A percentile compares a stretch with the other conserved stretches of the same genome.
These are phyloP conservation scores for Trichosporon asahii DNA, from an alignment of 1,284 basidiomycete species.

Conservation along the genomic window DNA sequence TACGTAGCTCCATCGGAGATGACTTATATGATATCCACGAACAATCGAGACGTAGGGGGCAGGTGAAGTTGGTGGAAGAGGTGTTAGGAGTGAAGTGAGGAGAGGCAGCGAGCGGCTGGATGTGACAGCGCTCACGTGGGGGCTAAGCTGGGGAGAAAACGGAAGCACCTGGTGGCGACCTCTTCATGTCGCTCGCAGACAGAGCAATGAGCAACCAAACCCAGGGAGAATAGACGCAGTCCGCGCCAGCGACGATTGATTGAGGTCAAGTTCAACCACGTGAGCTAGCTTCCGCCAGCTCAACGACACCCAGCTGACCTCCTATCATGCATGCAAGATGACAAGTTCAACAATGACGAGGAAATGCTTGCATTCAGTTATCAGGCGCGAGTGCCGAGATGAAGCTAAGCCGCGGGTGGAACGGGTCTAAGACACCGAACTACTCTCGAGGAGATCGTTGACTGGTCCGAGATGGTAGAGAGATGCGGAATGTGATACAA, in stretches of 20 bases:
- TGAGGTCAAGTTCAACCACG: not conserved
- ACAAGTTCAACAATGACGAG: not conserved
- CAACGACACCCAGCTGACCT: not conserved
- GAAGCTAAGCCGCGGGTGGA: not conserved
- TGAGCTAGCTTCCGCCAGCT: not conserved
- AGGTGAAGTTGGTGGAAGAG: not conserved
- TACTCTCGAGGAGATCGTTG: not conserved
- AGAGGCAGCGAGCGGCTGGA: not conserved
- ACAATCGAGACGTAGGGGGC: not conserved
- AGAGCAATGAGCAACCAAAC: no score
- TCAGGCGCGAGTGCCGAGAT: not conserved
- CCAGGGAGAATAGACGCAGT: no score
- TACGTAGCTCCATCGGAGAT: slow-evolving; percentile 10
- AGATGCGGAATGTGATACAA: not conserved
- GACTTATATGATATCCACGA: slow-evolving; percentile 9
- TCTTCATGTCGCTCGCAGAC: not conserved
- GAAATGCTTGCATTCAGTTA: not conserved
- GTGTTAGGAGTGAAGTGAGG: not conserved
- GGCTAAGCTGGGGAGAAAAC: not conserved
- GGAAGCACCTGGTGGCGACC: not conserved
- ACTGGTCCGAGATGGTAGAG: not conserved
- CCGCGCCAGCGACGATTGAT: no score
- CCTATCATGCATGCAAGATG: not conserved
- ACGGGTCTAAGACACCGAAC: not conserved
- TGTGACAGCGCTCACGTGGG: not conserved